Base-by-base conservation (phyloP, 148 eudicot species). In the Amaranthus hypochondriacus region DNA sequence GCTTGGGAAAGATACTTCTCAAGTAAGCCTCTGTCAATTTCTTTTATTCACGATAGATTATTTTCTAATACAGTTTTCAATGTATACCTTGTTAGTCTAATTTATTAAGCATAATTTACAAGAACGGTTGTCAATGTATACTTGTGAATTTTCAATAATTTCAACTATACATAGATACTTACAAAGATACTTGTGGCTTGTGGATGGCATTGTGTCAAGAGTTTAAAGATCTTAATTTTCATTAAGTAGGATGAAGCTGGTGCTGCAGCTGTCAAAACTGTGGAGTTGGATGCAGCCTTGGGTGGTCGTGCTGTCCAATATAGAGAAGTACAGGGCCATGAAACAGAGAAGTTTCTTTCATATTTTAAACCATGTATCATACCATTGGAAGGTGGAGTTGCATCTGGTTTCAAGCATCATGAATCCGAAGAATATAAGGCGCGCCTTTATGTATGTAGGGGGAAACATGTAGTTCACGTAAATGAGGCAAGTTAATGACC, bases 261-360 rank as follows among this genome's bases (percentile, higher is more conserved):
- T 70, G 71, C 93, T 78, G 93, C 96, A 46, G 89, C 94, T 71
- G 78, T 91, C 72, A 95, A 92, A 76, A 87, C 99, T 15, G 85
- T 95, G 70, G 99, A 95, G 80, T 75, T 95, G 80, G 99, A 95
- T 89, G 97, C 93, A 58, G 96, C 89, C 79, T 84, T 95, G 42
- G 99, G 99, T 63, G 97, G 97, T 10, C 93, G 96, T 55, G 99
- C 97, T 78, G 96, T 96, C 78, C 99, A 96, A 78, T 96, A 92
- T 77, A 93, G 96, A 69, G 99, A 96, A 84, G 85, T 90, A 53
- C 99, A 92, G 82, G 96, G 99, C 48, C 90, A 92, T 76, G 99
- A 96, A 87, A 96, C 97, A 15, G 99, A 96, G 84, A 92, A 90
- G 78, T 96, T 96, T 73, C 93, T 96, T 84, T 96, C 99, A 56